phyloP scores from a whole-genome alignment of 2,329 filamentous ascomycete species.

The Acrocalymma vagum region DNA sequence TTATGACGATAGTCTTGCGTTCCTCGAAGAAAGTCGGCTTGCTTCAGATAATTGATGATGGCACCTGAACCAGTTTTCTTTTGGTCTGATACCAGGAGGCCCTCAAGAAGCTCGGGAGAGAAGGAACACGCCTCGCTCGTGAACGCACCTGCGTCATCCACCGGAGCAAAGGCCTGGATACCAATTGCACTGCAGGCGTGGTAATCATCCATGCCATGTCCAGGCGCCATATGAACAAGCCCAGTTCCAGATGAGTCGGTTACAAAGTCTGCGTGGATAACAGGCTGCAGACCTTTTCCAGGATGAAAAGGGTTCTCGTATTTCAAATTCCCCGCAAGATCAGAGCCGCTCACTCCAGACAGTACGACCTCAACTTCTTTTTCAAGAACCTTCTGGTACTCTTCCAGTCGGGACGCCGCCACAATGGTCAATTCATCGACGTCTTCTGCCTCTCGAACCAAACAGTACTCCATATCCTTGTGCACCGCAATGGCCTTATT shows the following conservation, averaged over 20 bases:
- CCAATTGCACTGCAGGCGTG: constrained; percentile 76
- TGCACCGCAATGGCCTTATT: constrained; percentile 90
- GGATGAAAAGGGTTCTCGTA: constrained; percentile 78
- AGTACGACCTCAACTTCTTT: constrained; percentile 59
- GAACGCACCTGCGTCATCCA: constrained; percentile 83
- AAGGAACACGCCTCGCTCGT: constrained; percentile 80
- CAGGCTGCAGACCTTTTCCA: constrained; percentile 66
- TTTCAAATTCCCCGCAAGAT: constrained; percentile 67
- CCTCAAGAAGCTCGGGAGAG: constrained; percentile 71
- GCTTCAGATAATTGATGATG: constrained; percentile 73
- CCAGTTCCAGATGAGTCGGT: constrained; percentile 90
- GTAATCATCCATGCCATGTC: constrained; percentile 97
- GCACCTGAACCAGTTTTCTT: constrained; percentile 64
- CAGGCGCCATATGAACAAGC: constrained; percentile 92
- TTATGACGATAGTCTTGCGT: constrained; percentile 83
- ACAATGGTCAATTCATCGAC: constrained; percentile 70
- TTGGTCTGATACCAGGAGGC: constrained; percentile 74
- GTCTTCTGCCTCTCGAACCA: constrained; percentile 61
- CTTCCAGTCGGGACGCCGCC: constrained; percentile 74
- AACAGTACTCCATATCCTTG: constrained; percentile 74
- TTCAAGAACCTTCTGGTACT: constrained; percentile 45
- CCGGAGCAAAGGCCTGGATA: constrained; percentile 79
- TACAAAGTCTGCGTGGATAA: constrained; percentile 89
- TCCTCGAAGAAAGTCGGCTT: constrained; percentile 65
- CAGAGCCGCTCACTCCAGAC: constrained; percentile 68